Percentiles rank a stretch among this genome's conserved stretches.
phyloP scores from a whole-genome alignment of 2,329 filamentous ascomycete genomes.

The Alternaria ventricosa region DNA sequence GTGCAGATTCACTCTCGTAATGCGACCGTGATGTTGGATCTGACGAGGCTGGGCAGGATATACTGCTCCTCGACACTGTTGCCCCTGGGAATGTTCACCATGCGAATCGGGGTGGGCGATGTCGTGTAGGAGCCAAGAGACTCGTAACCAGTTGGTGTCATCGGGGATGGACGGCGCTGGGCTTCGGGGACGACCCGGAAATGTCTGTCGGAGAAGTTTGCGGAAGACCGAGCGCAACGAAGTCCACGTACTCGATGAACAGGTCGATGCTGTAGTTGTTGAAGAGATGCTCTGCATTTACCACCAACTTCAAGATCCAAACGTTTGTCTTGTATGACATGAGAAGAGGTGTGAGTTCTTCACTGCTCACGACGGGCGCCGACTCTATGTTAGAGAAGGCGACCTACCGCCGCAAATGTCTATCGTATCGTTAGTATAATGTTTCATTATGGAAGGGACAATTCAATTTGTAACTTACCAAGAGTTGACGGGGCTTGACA shows the following conservation, averaged over 20 bases:
- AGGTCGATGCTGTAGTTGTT: neutral
- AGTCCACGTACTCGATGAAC: neutral
- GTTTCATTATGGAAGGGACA: no score
- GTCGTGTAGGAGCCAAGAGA: neutral
- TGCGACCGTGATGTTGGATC: slow-evolving; percentile 5
- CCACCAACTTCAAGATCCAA: neutral
- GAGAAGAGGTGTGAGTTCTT: neutral
- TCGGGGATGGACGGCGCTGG: no score
- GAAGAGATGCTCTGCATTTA: neutral
- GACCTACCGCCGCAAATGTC: no score
- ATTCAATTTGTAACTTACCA: no score
- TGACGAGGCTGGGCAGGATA: neutral
- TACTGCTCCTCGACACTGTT: neutral
- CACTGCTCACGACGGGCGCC: neutral
- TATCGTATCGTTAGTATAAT: no score
- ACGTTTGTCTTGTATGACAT: neutral
- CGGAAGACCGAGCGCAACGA: neutral
- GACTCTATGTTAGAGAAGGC: no score
- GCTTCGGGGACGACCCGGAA: no score
- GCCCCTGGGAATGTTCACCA: neutral
- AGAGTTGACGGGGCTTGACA: no score
- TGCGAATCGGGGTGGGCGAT: neutral
- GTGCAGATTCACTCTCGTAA: slow-evolving; percentile 15
- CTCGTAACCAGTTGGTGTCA: neutral
- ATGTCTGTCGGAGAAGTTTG: neutral